Conservation (phyloP, 768 basidiomycete genomes). For the Trametes punicea region DNA sequence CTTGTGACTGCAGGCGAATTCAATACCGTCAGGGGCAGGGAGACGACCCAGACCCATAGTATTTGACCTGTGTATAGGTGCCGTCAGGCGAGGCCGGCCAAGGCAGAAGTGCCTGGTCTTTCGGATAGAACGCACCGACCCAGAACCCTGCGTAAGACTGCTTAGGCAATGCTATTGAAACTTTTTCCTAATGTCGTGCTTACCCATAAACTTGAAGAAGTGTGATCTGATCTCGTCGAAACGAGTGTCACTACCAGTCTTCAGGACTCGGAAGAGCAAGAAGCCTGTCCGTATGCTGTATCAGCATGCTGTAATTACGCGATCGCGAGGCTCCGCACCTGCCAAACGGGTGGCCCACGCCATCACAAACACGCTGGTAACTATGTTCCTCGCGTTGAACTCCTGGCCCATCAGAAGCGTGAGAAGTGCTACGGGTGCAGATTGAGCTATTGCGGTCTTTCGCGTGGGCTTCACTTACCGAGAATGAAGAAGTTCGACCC, state of each 20-base stretch:
- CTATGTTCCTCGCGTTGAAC: constrained; percentile 56
- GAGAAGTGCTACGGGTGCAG: constrained; percentile 43
- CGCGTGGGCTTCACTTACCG: constrained; percentile 30
- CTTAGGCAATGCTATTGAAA: background rate
- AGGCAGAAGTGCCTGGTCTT: background rate
- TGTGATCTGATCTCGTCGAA: constrained; percentile 65
- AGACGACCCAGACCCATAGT: constrained; percentile 63
- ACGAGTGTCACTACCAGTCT: constrained; percentile 60
- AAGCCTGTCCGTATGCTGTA: constrained; percentile 41
- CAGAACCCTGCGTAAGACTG: constrained; percentile 42
- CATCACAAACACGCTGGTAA: constrained; percentile 59
- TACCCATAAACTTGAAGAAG: constrained; percentile 63
- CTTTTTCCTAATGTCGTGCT: constrained; percentile 3
- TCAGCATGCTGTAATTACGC: background rate
- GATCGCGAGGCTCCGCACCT: constrained; percentile 29
- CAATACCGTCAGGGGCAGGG: constrained; percentile 59
- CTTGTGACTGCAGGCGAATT: constrained; percentile 65
- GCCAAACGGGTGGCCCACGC: constrained; percentile 61
- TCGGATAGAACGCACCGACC: constrained; percentile 38
- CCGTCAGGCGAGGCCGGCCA: background rate
- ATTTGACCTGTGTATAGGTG: constrained; percentile 44
- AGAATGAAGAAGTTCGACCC: constrained; percentile 69
- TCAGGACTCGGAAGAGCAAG: constrained; percentile 66
- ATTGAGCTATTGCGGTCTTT: background rate
- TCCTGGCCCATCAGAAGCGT: constrained; percentile 62